phyloP scores from a whole-genome alignment of 441 rosid species.

The Mallotus japonicus region DNA sequence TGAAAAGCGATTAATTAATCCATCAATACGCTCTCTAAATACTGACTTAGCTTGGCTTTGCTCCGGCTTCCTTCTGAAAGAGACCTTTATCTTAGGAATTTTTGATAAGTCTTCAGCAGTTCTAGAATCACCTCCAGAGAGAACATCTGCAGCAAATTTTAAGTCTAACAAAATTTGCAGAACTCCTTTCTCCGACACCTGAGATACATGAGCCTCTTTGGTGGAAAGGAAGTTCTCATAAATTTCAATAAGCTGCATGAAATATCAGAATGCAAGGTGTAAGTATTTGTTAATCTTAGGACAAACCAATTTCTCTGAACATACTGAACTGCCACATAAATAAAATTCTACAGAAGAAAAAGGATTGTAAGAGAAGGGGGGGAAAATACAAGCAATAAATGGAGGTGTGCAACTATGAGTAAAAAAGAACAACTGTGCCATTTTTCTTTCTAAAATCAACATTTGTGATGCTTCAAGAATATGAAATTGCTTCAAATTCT shows the following conservation, averaged over 20 bases:
- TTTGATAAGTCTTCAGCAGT: constrained; percentile 47
- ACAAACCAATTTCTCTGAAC: background rate
- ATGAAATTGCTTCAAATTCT: background rate
- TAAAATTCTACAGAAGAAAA: background rate
- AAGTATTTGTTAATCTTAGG: background rate
- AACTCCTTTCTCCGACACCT: constrained; percentile 91
- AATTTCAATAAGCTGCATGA: constrained; percentile 64
- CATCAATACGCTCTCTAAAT: constrained; percentile 57
- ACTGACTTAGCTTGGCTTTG: constrained; percentile 52
- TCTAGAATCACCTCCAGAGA: constrained; percentile 70
- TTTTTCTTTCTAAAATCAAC: background rate
- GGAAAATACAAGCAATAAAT: background rate
- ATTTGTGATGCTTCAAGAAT: background rate
- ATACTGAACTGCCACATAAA: background rate
- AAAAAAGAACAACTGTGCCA: background rate
- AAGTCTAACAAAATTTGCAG: constrained; percentile 80
- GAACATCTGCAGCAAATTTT: constrained; percentile 79
- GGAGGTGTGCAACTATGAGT: background rate
- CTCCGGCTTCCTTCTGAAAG: constrained; percentile 68
- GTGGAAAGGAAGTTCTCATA: constrained; percentile 67
- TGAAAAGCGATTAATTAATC: constrained; percentile 52
- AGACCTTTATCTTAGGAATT: constrained; percentile 46
- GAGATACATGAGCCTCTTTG: constrained; percentile 52
- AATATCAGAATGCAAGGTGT: constrained; percentile 7
- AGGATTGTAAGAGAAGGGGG: background rate